Evolutionary conservation across 2,329 filamentous ascomycete species (phyloP).

Genomic region (Nemania bipapillata): DNA sequence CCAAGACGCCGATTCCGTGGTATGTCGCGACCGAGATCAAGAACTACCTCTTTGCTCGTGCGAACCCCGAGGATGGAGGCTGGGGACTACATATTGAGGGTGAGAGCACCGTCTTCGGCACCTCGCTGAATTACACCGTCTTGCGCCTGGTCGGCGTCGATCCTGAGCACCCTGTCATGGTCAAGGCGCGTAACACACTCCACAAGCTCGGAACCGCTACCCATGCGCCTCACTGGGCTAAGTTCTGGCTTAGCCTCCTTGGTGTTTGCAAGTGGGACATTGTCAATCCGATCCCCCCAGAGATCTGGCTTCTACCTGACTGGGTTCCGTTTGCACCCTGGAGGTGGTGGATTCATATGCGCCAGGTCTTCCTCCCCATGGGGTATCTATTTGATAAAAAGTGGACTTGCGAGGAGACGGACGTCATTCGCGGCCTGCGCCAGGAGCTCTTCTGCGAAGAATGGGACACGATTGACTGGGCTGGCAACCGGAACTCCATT

Average conservation of each 20-base stretch:
- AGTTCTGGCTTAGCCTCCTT: conserved; percentile 90
- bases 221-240: conserved; percentile 92
- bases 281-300: conserved; percentile 92
- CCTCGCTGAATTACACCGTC: conserved; percentile 83
- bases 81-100: conserved; percentile 97
- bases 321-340: conserved; percentile 91
- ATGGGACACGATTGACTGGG: conserved; percentile 81
- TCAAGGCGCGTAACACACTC: conserved; percentile 82
- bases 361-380: conserved; percentile 96
- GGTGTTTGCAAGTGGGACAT: conserved; percentile 89
- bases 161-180: conserved; percentile 84
- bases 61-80: conserved; percentile 88
- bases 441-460: conserved; percentile 85
- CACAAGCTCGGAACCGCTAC: conserved; percentile 87
- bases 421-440: conserved; percentile 76
- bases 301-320: conserved; percentile 91
- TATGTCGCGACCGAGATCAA: conserved; percentile 87
- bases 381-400: conserved; percentile 85
- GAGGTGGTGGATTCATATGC: conserved; percentile 98
- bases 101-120: conserved; percentile 91
- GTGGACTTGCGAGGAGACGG: conserved; percentile 80
- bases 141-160: conserved; percentile 84
- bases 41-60: conserved; percentile 88
- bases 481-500: conserved; percentile 82
- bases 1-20: conserved; percentile 83